Evolutionary conservation across 352 stramenopile species (phyloP).

Genomic region (Pythium guiyangense): DNA sequence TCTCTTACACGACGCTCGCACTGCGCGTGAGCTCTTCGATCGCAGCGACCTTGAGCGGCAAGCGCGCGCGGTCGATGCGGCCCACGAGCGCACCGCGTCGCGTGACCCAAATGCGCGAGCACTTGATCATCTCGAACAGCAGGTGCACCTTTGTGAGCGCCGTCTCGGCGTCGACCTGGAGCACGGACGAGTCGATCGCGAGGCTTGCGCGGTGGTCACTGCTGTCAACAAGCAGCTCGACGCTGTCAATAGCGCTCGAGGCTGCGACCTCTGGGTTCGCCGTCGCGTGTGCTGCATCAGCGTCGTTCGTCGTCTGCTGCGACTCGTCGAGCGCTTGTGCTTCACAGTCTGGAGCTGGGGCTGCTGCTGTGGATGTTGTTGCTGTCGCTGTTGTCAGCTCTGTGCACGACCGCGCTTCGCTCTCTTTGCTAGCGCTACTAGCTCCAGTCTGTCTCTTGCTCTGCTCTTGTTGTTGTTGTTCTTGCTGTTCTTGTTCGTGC

Average conservation of each 20-base stretch:
- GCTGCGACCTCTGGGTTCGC: neutral
- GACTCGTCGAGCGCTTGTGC: neutral
- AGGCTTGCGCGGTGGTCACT: conserved; percentile 19
- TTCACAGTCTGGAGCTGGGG: neutral
- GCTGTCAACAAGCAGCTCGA: conserved; percentile 17
- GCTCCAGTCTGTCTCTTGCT: neutral
- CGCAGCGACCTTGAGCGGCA: conserved; percentile 31
- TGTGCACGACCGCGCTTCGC: conserved; percentile 8
- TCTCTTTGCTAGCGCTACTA: conserved; percentile 1
- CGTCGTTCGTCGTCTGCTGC: neutral
- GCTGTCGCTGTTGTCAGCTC: neutral
- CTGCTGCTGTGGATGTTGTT: too few relatives aligned
- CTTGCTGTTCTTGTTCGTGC: too few relatives aligned
- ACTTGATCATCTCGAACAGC: conserved; percentile 76
- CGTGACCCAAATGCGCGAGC: conserved; percentile 51
- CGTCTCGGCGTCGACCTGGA: conserved; percentile 55
- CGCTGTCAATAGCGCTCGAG: neutral
- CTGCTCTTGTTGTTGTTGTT: neutral
- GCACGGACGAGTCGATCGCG: conserved; percentile 38
- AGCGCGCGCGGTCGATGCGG: conserved; percentile 42
- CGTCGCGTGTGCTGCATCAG: neutral
- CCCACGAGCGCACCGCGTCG: conserved; percentile 47
- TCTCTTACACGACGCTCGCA: conserved; percentile 19
- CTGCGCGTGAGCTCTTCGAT: conserved; percentile 13
- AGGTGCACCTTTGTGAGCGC: conserved; percentile 61